Base-by-base conservation (phyloP, 257 asterid species). In the Jacaranda copaia region DNA sequence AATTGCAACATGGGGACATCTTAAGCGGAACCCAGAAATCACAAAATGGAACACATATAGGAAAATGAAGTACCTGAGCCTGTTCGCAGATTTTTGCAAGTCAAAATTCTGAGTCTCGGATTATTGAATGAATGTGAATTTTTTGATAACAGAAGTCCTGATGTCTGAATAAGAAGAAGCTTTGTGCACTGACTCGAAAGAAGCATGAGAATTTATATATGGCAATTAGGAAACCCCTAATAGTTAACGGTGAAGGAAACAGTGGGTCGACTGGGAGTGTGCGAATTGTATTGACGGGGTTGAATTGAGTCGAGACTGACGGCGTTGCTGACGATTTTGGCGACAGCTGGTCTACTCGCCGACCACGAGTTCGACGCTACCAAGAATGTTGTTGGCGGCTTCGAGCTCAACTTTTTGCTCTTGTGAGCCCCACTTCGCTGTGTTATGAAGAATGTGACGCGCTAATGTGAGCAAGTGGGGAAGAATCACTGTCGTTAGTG, bases 301-400 rank as follows among this genome's bases (percentile, higher is more conserved):
- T 74, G 72, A 40, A 43, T 32, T 25, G 6, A 8, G 35, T 35
- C n/a, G n/a, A n/a, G n/a, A n/a, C n/a, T 77, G 81, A 77, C 76
- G 80, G 74, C 53, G 16, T 14, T 20, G 64, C 6, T 58, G 55
- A 48, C 74, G 49, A 35, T 60, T n/a, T 6, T 20, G 38, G 60
- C 38, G 8, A 51, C 56, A 51, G 62, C 43, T 46, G 13, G 46
- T 59, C n/a, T 19, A 12, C 20, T 18, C 75, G 64, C 67, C 49
- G 77, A 59, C 77, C 77, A 80, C 78, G 36, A 81, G 84, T 35
- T 35, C 65, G 70, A 60, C 73, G 25, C 46, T 36, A 11, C 20
- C 9, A 3, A 62, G 72, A 74, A 60, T 51, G 32, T 56, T 60
- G 66, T 43, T 5, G 4, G 38, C 57, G 32, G 32, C 32, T 25